These are phyloP conservation scores for Paecilomyces formosus DNA, from an alignment of 2,329 filamentous ascomycete genomes.

Conservation along the genomic window DNA sequence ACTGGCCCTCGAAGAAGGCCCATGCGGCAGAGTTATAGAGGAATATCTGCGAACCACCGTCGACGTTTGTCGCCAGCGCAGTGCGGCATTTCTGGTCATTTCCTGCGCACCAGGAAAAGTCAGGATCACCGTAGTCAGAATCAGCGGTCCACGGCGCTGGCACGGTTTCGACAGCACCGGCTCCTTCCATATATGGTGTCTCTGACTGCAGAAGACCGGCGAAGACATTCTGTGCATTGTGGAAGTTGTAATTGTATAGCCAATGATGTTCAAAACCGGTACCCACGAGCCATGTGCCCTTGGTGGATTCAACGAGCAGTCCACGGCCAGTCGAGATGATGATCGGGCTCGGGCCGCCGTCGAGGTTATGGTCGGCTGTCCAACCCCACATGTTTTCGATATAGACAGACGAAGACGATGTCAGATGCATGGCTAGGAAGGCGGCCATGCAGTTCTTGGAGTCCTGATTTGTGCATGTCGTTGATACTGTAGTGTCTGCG, in stretches of 20 bases:
- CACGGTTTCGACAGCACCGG: slow-evolving; percentile 15
- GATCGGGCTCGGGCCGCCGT: slow-evolving; percentile 25
- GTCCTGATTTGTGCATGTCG: slow-evolving; percentile 20
- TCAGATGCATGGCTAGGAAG: slow-evolving; percentile 37
- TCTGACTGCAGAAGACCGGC: slow-evolving; percentile 29
- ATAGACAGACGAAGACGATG: slow-evolving; percentile 26
- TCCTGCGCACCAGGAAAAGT: slow-evolving; percentile 23
- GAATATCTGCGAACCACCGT: slow-evolving; percentile 21
- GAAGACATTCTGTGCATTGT: slow-evolving; percentile 35
- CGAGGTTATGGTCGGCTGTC: slow-evolving; percentile 43
- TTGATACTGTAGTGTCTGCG: slow-evolving; percentile 30
- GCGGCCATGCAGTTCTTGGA: too few relatives aligned
- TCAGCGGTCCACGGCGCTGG: slow-evolving; percentile 22
- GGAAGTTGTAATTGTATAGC: slow-evolving; percentile 43
- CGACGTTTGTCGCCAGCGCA: slow-evolving; percentile 8
- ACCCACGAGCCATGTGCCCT: slow-evolving; percentile 40
- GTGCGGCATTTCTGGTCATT: slow-evolving; percentile 6
- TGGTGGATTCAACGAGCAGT: slow-evolving; percentile 33
- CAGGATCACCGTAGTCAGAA: slow-evolving; percentile 18
- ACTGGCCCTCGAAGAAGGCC: slow-evolving; percentile 23
- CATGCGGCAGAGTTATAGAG: slow-evolving; percentile 27
- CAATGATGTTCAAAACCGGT: slow-evolving; percentile 41
- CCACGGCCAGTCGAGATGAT: slow-evolving; percentile 33
- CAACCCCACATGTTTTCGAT: slow-evolving; percentile 40
- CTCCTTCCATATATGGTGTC: slow-evolving; percentile 27